Percentiles rank a stretch among this genome's conserved stretches.
These are phyloP conservation scores for Eimeria acervulina DNA, from an alignment of 169 alveolate genomes.

Conservation along the genomic window DNA sequence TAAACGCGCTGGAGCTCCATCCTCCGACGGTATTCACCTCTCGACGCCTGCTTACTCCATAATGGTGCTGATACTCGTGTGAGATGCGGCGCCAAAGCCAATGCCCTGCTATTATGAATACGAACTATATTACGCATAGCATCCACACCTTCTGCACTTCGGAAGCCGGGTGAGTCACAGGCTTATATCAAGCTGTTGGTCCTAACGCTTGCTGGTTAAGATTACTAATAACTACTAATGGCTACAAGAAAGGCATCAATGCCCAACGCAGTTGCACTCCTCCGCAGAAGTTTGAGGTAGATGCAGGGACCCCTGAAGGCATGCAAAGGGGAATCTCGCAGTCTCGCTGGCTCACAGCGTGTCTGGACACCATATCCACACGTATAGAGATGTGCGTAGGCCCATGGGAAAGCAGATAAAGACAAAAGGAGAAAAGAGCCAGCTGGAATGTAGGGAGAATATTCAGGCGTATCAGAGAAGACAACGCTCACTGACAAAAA, in stretches of 20 bases:
- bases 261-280: neutral
- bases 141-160: neutral
- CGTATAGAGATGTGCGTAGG: neutral
- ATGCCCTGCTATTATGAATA: neutral
- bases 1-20: neutral
- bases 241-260: neutral
- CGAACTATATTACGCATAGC: neutral
- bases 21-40: too few relatives aligned
- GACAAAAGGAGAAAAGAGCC: neutral
- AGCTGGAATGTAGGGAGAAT: neutral
- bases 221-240: neutral
- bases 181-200: neutral
- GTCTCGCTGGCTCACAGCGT: neutral
- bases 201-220: neutral
- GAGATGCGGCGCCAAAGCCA: neutral
- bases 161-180: neutral
- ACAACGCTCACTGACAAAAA: neutral
- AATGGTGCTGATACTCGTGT: neutral
- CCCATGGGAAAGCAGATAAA: neutral
- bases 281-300: neutral
- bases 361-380: neutral
- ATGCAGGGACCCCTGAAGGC: neutral
- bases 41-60: neutral
- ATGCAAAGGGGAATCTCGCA: neutral
- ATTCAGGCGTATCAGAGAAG: neutral